These are phyloP conservation scores for Pholiota molesta DNA, from an alignment of 768 basidiomycete genomes.

Conservation along the genomic window DNA sequence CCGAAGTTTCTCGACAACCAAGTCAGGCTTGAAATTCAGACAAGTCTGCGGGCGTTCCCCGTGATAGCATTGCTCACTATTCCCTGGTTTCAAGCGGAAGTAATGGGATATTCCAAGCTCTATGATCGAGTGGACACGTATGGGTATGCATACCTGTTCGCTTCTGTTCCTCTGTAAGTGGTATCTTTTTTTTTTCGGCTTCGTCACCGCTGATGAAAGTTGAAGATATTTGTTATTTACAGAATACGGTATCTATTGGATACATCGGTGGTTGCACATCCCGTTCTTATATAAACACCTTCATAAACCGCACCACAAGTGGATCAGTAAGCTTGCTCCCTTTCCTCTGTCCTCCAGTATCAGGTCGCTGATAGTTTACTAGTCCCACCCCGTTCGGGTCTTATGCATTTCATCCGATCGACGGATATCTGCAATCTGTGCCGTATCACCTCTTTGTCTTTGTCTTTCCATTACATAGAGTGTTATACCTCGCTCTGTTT, in stretches of 20 bases:
- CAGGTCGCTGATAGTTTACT: conserved; percentile 5
- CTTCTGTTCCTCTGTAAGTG: conserved; percentile 71
- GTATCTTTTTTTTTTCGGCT: not conserved
- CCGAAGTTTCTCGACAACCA: conserved; percentile 93
- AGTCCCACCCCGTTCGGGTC: conserved; percentile 98
- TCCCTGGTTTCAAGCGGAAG: conserved; percentile 94
- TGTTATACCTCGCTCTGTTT: conserved; percentile 83
- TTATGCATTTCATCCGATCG: conserved; percentile 96
- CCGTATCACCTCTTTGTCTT: conserved; percentile 94
- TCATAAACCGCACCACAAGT: conserved; percentile 99
- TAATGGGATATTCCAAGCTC: conserved; percentile 78
- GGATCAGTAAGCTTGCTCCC: conserved; percentile 74
- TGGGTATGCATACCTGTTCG: conserved; percentile 71
- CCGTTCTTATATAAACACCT: conserved; percentile 86
- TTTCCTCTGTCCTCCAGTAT: not conserved
- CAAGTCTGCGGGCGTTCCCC: conserved; percentile 78
- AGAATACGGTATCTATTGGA: conserved; percentile 94
- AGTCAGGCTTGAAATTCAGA: conserved; percentile 77
- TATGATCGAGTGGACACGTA: conserved; percentile 83
- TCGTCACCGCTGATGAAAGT: conserved; percentile 19
- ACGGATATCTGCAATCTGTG: conserved; percentile 92
- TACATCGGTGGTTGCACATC: conserved; percentile 89
- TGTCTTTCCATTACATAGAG: conserved; percentile 88
- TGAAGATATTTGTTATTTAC: conserved; percentile 49
- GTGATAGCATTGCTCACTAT: conserved; percentile 81